Conservation (phyloP, 139 green algal genomes). For the Closterium sp. region DNA sequence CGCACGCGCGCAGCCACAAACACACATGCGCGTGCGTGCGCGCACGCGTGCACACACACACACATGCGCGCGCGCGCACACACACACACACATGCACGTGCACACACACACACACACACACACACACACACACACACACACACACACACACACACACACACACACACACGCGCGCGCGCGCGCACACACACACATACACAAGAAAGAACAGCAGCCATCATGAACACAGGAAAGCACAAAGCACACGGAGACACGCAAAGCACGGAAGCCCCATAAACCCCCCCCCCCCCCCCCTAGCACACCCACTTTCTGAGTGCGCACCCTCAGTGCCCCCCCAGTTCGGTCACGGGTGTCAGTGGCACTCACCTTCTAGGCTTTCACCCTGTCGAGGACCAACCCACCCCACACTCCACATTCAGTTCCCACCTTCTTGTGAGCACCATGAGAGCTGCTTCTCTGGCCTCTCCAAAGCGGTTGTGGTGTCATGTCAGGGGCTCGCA, state of each 20-base stretch:
- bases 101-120: not conserved
- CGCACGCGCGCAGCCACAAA: not conserved
- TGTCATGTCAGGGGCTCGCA: too few relatives aligned
- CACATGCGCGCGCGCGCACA: not conserved
- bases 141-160: not conserved
- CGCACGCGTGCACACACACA: not conserved
- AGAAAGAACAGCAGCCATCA: not conserved
- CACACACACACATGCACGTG: not conserved
- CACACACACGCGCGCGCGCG: not conserved
- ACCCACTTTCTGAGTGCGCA: not conserved
- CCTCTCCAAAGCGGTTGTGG: too few relatives aligned
- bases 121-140: not conserved
- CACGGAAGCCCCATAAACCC: not conserved
- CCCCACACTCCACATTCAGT: too few relatives aligned
- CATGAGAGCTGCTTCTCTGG: too few relatives aligned
- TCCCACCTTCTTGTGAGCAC: too few relatives aligned
- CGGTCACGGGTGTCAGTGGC: too few relatives aligned
- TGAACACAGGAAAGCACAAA: not conserved
- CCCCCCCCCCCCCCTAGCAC: not conserved
- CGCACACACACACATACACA: not conserved
- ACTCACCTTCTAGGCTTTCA: too few relatives aligned
- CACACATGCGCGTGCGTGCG: too few relatives aligned
- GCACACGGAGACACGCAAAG: not conserved
- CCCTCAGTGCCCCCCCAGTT: too few relatives aligned
- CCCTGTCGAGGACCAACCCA: too few relatives aligned